Evolutionary conservation across 345 rosid species (phyloP).

Genomic region (Hibiscus tridactylites): DNA sequence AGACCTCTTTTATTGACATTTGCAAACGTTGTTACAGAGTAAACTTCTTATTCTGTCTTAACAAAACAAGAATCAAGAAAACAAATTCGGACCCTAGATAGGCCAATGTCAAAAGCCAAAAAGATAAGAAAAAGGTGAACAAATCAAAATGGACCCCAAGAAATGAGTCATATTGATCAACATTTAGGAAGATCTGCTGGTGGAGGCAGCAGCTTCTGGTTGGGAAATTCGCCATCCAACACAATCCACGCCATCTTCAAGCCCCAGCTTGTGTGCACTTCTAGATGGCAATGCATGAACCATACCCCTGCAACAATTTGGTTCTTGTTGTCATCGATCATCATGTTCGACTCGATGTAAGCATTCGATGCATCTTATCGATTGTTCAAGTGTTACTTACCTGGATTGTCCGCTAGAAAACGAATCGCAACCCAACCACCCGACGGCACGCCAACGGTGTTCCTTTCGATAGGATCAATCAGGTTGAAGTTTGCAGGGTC

Average conservation of each 20-base stretch:
- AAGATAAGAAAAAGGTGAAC: not conserved
- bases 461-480: constrained; percentile 59
- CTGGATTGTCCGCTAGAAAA: constrained; percentile 64
- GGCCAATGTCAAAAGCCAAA: constrained; percentile 2
- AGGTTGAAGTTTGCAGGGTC: constrained; percentile 57
- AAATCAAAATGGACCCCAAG: not conserved
- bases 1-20: not conserved
- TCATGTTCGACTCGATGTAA: not conserved
- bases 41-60: not conserved
- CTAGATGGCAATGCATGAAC: constrained; percentile 76
- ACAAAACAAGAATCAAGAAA: not conserved
- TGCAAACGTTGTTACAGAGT: not conserved
- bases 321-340: not conserved
- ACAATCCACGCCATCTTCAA: constrained; percentile 69
- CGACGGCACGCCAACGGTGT: constrained; percentile 54
- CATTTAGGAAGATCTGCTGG: constrained; percentile 65
- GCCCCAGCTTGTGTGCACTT: constrained; percentile 78
- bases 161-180: constrained; percentile 12
- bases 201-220: constrained; percentile 59
- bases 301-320: constrained; percentile 35
- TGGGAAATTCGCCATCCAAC: constrained; percentile 53
- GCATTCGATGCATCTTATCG: not conserved
- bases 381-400: constrained; percentile 21
- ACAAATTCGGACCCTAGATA: not conserved
- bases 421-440: constrained; percentile 67